phyloP scores from a whole-genome alignment of 2,329 filamentous ascomycete genomes.

The Xylaria sp. region DNA sequence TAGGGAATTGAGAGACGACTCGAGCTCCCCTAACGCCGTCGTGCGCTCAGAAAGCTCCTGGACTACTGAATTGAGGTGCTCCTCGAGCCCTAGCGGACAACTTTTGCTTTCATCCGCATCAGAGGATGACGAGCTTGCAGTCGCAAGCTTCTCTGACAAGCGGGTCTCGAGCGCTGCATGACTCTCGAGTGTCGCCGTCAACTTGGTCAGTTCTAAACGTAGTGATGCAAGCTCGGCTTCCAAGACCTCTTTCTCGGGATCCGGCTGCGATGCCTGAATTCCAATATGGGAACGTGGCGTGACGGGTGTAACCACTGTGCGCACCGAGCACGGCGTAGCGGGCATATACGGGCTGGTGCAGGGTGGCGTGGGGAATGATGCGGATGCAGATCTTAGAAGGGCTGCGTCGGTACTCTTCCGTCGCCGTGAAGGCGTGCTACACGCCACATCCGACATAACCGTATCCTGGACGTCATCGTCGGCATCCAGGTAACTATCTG shows the following conservation, averaged over 20 bases:
- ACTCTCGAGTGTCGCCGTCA: constrained; percentile 58
- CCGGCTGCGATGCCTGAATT: constrained; percentile 55
- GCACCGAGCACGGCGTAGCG: constrained; percentile 52
- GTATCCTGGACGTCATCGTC: constrained; percentile 59
- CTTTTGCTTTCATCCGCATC: constrained; percentile 24
- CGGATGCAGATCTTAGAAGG: constrained; percentile 17
- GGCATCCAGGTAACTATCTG: constrained; percentile 55
- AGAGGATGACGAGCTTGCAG: constrained; percentile 19
- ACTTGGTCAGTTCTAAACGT: constrained; percentile 59
- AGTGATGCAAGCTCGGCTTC: constrained; percentile 61
- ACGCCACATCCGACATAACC: constrained; percentile 61
- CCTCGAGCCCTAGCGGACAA: constrained; percentile 53
- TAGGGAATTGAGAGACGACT: constrained; percentile 57
- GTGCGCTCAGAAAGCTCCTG: constrained; percentile 60
- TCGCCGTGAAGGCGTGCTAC: constrained; percentile 60
- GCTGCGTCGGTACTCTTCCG: constrained; percentile 29
- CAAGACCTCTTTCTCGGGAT: constrained; percentile 55
- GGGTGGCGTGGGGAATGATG: constrained; percentile 65
- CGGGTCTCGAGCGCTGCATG: constrained; percentile 56
- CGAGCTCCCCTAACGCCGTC: constrained; percentile 57
- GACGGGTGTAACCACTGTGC: constrained; percentile 16
- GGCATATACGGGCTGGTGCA: constrained; percentile 57
- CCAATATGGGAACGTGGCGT: constrained; percentile 50
- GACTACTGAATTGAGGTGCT: constrained; percentile 56
- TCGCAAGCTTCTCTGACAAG: constrained; percentile 42